Evolutionary conservation across 495 filamentous ascomycete species (phyloP).

Genomic region (Penicillium tannophilum): DNA sequence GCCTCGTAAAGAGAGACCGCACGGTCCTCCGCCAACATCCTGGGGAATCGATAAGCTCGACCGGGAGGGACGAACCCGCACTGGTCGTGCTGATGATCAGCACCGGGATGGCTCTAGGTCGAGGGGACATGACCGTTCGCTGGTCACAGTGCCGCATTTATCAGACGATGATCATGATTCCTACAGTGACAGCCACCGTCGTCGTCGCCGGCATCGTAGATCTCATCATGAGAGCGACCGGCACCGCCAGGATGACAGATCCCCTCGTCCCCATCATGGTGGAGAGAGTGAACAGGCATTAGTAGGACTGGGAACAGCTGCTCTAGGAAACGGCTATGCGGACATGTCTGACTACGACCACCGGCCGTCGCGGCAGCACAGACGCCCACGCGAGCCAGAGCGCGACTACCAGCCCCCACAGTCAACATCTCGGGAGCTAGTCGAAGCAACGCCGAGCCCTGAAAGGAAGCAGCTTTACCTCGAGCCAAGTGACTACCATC

Average conservation of each 20-base stretch:
- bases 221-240: constrained; percentile 24
- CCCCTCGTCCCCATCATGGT: constrained; percentile 22
- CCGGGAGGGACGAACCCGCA: constrained; percentile 37
- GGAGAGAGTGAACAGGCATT: constrained; percentile 20
- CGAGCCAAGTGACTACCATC: constrained; percentile 19
- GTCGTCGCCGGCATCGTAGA: constrained; percentile 30
- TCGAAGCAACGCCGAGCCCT: constrained; percentile 6
- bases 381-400: constrained; percentile 15
- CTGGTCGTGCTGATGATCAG: constrained; percentile 31
- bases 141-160: constrained; percentile 41
- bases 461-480: constrained; percentile 26
- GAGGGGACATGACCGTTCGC: constrained; percentile 37
- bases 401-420: constrained; percentile 18
- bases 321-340: constrained; percentile 39
- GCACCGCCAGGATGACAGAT: constrained; percentile 33
- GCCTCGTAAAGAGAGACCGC: constrained; percentile 40
- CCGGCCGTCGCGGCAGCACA: constrained; percentile 16
- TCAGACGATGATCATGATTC: constrained; percentile 44
- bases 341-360: constrained; percentile 41
- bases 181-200: constrained; percentile 25
- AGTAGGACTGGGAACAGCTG: constrained; percentile 45
- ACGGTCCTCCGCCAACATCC: constrained; percentile 61
- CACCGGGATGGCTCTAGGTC: constrained; percentile 33
- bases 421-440: constrained; percentile 19
- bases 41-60: constrained; percentile 64